A percentile compares a stretch with the other conserved stretches of the same genome.
phyloP scores from a whole-genome alignment of 495 filamentous ascomycete genomes.

The Penicillium samsonianum region DNA sequence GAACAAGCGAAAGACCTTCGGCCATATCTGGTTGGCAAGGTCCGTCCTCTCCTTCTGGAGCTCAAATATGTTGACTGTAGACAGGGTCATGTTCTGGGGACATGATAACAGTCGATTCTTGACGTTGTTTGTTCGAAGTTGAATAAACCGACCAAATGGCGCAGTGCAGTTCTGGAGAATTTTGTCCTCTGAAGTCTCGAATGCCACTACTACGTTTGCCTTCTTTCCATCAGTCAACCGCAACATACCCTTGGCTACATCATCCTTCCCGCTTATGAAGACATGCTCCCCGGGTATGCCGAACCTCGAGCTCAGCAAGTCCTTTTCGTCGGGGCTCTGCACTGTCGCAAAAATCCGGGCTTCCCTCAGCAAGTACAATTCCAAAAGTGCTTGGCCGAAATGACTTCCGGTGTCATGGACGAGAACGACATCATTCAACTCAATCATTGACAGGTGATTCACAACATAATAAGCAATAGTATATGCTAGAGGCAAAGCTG shows the following conservation, averaged over 20 bases:
- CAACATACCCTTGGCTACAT: slow-evolving; percentile 6
- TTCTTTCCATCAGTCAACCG: slow-evolving; percentile 13
- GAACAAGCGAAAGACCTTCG: slow-evolving; percentile 14
- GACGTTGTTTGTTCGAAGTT: neutral
- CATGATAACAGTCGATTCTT: neutral
- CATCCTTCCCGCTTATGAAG: slow-evolving; percentile 3
- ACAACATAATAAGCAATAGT: slow-evolving; percentile 16
- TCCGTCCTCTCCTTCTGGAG: slow-evolving; percentile 7
- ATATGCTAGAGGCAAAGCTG: slow-evolving; percentile 16
- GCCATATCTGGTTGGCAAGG: slow-evolving; percentile 3
- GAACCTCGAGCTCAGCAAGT: slow-evolving; percentile 3
- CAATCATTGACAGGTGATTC: slow-evolving; percentile 8
- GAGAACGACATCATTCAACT: slow-evolving; percentile 1
- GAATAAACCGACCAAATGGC: slow-evolving; percentile 20
- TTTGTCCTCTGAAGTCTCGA: neutral
- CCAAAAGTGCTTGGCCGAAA: slow-evolving; percentile 18
- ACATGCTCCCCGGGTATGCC: slow-evolving; percentile 1
- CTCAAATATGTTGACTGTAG: slow-evolving; percentile 21
- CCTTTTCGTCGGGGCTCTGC: neutral
- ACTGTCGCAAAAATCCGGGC: slow-evolving; percentile 10
- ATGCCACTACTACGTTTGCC: slow-evolving; percentile 5
- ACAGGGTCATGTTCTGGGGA: slow-evolving; percentile 14
- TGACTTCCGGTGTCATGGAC: slow-evolving; percentile 15
- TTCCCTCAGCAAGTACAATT: slow-evolving; percentile 5
- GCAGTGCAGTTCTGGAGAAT: slow-evolving; percentile 5